phyloP scores from a whole-genome alignment of 78 protist species.

The Capsaspora owczarzaki region DNA sequence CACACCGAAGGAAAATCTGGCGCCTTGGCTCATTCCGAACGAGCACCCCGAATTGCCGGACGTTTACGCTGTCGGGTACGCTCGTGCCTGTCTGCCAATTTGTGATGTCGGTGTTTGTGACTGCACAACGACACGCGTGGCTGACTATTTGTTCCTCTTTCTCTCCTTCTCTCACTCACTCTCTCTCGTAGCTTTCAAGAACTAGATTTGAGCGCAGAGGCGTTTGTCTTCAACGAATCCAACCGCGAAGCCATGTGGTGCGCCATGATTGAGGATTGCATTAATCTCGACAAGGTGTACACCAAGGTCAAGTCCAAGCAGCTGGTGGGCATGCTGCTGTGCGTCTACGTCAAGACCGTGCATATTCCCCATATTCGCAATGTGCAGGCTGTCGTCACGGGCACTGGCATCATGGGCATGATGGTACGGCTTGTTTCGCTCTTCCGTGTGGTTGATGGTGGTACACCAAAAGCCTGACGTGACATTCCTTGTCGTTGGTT shows the following conservation, averaged over 20 bases:
- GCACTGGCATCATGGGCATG: slow-evolving; percentile 72
- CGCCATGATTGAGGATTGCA: background rate
- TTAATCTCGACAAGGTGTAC: background rate
- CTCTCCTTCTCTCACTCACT: too few species aligned
- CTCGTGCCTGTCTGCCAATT: too few species aligned
- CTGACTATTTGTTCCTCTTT: too few species aligned
- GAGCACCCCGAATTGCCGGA: slow-evolving; percentile 26
- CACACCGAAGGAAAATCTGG: background rate
- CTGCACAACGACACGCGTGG: too few species aligned
- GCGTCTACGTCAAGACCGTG: slow-evolving; percentile 51
- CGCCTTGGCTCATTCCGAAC: background rate
- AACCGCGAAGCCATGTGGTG: slow-evolving; percentile 23
- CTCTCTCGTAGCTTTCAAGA: slow-evolving; percentile 43
- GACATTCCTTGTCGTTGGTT: background rate
- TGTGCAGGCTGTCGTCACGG: slow-evolving; percentile 33
- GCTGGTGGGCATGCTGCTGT: slow-evolving; percentile 62
- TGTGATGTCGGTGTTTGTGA: too few species aligned
- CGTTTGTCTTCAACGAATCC: slow-evolving; percentile 20
- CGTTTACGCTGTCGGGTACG: slow-evolving; percentile 46
- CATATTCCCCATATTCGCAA: slow-evolving; percentile 26
- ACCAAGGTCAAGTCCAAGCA: slow-evolving; percentile 32
- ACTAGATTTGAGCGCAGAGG: slow-evolving; percentile 35
- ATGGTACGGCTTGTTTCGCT: slow-evolving; percentile 32
- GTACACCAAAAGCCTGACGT: background rate
- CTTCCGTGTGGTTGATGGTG: background rate